A percentile compares a stretch with the other conserved stretches of the same genome.
These are phyloP conservation scores for Nitzschia sp. DNA, from an alignment of 108 stramenopile genomes.

Conservation along the genomic window DNA sequence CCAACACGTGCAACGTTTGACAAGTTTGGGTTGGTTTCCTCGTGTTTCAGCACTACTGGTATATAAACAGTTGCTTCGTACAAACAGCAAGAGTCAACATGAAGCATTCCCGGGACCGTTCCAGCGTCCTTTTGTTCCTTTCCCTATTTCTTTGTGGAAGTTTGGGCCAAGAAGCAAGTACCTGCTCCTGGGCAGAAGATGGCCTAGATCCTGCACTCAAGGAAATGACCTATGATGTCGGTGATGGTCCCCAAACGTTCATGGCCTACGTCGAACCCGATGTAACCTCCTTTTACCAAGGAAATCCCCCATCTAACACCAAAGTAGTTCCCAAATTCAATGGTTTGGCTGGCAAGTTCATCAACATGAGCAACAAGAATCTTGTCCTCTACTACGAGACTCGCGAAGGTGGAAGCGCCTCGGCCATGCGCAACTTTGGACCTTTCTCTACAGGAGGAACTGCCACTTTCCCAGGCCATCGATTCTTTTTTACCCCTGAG, in stretches of 20 bases:
- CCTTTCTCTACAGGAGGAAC: constrained; percentile 62
- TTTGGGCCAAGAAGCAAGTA: not conserved
- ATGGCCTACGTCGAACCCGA: constrained; percentile 75
- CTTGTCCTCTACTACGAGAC: constrained; percentile 61
- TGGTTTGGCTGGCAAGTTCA: constrained; percentile 74
- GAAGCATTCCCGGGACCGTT: too few relatives aligned
- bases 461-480: constrained; percentile 57
- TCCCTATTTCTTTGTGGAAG: too few relatives aligned
- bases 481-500: constrained; percentile 53
- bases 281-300: constrained; percentile 61
- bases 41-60: too few relatives aligned
- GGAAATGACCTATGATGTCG: constrained; percentile 55
- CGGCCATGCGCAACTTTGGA: constrained; percentile 32
- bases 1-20: too few relatives aligned
- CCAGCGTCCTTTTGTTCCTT: too few relatives aligned
- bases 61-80: too few relatives aligned
- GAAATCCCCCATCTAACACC: constrained; percentile 22
- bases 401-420: constrained; percentile 31
- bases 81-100: too few relatives aligned
- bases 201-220: constrained; percentile 38
- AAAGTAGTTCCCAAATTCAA: constrained; percentile 45
- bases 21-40: too few relatives aligned
- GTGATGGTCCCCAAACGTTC: constrained; percentile 50
- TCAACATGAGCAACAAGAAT: constrained; percentile 56
- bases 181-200: constrained; percentile 26